phyloP scores from a whole-genome alignment of 148 eudicot genomes.

The Persicaria tinctoria region DNA sequence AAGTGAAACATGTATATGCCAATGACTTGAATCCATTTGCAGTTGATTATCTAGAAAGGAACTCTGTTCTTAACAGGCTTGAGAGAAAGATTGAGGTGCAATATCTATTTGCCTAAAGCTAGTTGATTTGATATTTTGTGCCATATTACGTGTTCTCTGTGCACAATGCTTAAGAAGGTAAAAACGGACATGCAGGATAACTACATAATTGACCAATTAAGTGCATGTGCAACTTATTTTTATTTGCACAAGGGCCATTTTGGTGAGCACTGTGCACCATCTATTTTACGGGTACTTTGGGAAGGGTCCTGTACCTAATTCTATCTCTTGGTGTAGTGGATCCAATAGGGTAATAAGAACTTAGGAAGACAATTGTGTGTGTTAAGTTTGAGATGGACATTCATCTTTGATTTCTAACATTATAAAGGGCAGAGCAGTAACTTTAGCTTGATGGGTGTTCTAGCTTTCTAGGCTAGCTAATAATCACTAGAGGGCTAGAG shows the following conservation, averaged over 20 bases:
- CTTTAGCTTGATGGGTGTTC: no score
- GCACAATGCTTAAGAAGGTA: background rate
- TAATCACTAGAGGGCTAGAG: no score
- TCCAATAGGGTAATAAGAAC: background rate
- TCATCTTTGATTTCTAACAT: background rate
- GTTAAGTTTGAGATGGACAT: background rate
- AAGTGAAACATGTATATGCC: constrained; percentile 82
- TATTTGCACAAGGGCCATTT: background rate
- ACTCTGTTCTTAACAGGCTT: constrained; percentile 70
- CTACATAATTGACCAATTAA: background rate
- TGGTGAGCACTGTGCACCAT: background rate
- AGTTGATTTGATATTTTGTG: background rate
- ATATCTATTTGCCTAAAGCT: background rate
- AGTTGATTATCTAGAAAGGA: constrained; percentile 76
- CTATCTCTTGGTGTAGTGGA: background rate
- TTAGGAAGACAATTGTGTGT: background rate
- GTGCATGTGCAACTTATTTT: background rate
- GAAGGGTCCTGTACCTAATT: background rate
- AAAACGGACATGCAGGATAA: background rate
- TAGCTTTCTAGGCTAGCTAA: no score
- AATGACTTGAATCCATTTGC: constrained; percentile 88
- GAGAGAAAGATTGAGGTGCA: constrained; percentile 85
- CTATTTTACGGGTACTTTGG: background rate
- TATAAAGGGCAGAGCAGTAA: background rate
- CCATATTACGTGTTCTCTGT: background rate